Evolutionary conservation across 371 early-diverging fungal genomes (phyloP).

Genomic region (Lichtheimia corymbifera): DNA sequence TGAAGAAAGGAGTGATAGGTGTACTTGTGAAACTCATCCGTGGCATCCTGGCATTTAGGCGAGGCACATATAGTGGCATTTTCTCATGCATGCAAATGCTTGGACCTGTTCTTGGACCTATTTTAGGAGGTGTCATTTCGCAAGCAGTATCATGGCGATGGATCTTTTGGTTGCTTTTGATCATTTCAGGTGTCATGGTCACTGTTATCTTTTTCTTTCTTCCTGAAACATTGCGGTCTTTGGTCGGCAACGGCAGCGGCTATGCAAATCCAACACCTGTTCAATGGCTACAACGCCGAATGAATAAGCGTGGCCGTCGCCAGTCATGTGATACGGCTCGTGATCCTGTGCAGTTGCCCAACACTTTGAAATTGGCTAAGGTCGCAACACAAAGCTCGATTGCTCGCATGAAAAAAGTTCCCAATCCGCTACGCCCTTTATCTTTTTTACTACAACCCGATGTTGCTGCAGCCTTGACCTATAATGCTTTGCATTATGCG

Average conservation of each 20-base stretch:
- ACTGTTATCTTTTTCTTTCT: slow-evolving; percentile 47
- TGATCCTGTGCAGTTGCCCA: not conserved
- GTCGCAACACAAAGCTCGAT: not conserved
- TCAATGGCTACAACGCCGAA: slow-evolving; percentile 14
- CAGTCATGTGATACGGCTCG: not conserved
- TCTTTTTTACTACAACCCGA: slow-evolving; percentile 20
- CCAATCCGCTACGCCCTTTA: slow-evolving; percentile 7
- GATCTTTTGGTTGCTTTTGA: slow-evolving; percentile 58
- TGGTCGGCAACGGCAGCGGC: slow-evolving; percentile 35
- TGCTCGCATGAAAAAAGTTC: slow-evolving; percentile 1
- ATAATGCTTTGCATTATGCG: slow-evolving; percentile 22
- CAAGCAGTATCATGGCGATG: slow-evolving; percentile 20
- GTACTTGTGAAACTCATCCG: not conserved
- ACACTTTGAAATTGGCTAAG: slow-evolving; percentile 8
- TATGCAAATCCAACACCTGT: slow-evolving; percentile 29
- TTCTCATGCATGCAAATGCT: slow-evolving; percentile 36
- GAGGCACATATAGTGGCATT: slow-evolving; percentile 57
- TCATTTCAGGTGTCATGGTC: slow-evolving; percentile 45
- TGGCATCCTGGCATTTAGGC: slow-evolving; percentile 4
- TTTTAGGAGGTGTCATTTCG: slow-evolving; percentile 28
- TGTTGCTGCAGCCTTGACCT: slow-evolving; percentile 15
- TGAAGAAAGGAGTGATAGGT: not conserved
- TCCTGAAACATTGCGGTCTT: slow-evolving; percentile 59
- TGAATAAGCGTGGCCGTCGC: not conserved
- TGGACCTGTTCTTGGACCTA: slow-evolving; percentile 53